Base-by-base conservation (phyloP, 208 protist species). In the Acanthamoeba healyi region DNA sequence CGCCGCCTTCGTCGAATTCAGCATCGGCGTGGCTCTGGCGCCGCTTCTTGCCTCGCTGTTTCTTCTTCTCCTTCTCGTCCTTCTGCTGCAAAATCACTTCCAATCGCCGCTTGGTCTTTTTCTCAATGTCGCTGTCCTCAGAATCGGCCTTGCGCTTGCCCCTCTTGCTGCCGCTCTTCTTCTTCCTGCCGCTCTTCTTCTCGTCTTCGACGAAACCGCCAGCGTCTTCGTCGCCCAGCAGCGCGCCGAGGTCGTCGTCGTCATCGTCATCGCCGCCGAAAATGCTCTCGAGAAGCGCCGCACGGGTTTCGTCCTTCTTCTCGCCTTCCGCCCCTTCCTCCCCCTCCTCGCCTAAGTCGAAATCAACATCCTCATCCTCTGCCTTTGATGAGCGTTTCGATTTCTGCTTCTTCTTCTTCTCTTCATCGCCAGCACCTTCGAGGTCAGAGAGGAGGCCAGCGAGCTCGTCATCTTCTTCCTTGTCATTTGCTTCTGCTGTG, bases 31-130 rank as follows among this genome's bases (percentile, higher is more conserved):
- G 22, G 29, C 36, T 79, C 36, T 34, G 32, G 70, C 70, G 32
- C 9, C 70, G 42, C 38, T 46, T 79, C 22, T 79, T 79, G 70
- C 70, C 32, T 46, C 40, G 34, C 70, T 17, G 10, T 32, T 79
- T 26, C 70, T 79, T 51, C 10, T 89, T 29, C 81, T 89, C 81
- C 54, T 89, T 89, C 44, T 61, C 19, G 81, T 89, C 81, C 81
- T 89, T 89, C 34, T 89, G 81, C 81, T 89, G 81, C n/a, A 89
- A 38, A 38, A 89, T 89, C 51, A 38, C 81, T 38, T 89, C 81
- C 44, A 89, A 29, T 44, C 49, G 44, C 12, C 81, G 81, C 38
- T 61, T 51, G 22, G 44, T 89, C 81, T 89, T 89, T 46, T 89
- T 89, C 22, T 89, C 81, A 22, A 89, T 89, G 22, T 89, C 81